Base-by-base conservation (phyloP, 768 basidiomycete genomes). In the Tulasnella sp. region DNA sequence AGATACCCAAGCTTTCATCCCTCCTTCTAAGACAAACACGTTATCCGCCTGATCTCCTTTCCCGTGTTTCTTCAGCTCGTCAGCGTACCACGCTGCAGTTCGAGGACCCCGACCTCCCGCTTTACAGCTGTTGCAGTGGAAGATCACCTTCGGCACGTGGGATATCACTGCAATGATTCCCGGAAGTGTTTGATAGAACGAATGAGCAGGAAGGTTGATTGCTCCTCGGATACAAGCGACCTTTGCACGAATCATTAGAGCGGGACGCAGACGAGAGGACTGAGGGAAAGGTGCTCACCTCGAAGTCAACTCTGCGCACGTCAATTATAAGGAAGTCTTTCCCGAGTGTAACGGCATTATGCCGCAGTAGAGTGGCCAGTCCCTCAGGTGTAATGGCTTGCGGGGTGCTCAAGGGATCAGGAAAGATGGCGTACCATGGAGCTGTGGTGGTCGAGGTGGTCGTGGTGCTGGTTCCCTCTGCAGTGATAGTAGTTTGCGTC, bases 121-220 rank as follows among this genome's bases (percentile, higher is more conserved):
- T 17, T 34, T 71, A 22, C 40, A 65, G 12, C 41, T 72, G 66
- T 72, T 44, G 71, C 71, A 72, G 22, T 72, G 64, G 66, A 72
- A 72, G 3, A 80, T 72, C 35, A 81, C 76, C 12, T 75, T 44
- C 4, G 78, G 76, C 6, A 78, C 70, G 19, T 67, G 70, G 4
- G 73, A 72, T 9, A 83, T 76, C 14, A 83, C 22, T 0, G 80
- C 76, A 16, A 80, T 22, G 19, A 82, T 72, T 8, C 75, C 75
- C 0, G 80, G 79, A 0, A 83, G 77, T 0, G 81, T 80, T 19
- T 78, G 80, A 68, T 81, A 79, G 77, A 84, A 82, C 0, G 83
- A 81, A 59, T 84, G 83, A 0, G 83, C 83, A 12, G 83, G 83
- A 1, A 84, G 78, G 76, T 84, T 84, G 73, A 84, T 78, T 0